Conservation (phyloP, 2,329 filamentous ascomycete genomes). For the Parascedosporium putredinis region DNA sequence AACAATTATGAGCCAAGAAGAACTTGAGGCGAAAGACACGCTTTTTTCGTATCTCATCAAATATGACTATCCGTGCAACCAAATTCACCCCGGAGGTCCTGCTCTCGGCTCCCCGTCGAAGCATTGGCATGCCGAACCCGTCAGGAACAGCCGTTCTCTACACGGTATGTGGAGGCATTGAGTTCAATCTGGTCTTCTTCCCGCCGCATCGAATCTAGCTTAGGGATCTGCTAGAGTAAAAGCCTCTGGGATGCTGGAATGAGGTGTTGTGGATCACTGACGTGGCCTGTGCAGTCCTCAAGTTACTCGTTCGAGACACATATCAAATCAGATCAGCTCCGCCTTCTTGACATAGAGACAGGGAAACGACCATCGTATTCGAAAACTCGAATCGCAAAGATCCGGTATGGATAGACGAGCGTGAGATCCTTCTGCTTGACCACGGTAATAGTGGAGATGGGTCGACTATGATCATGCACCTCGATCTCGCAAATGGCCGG, state of each 20-base stretch:
- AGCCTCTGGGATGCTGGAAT: no score
- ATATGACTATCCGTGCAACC: conserved; percentile 59
- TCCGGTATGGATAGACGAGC: conserved; percentile 65
- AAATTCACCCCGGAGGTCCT: conserved; percentile 71
- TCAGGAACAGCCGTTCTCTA: conserved; percentile 56
- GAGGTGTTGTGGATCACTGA: no score
- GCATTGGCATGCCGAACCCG: conserved; percentile 57
- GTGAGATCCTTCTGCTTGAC: conserved; percentile 43
- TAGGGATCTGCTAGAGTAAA: no score
- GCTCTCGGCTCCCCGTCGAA: conserved; percentile 64
- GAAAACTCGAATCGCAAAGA: conserved; percentile 57
- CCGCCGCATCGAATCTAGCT: no score
- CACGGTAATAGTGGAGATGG: conserved; percentile 36
- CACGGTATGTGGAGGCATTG: conserved; percentile 39
- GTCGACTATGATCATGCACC: conserved; percentile 34
- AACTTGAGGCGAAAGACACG: no score
- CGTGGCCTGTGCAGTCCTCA: conserved; percentile 51
- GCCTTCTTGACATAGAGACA: conserved; percentile 57
- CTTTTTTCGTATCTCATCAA: no score
- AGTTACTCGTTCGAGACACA: conserved; percentile 75
- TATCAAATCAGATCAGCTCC: conserved; percentile 55
- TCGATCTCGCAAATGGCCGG: conserved; percentile 13
- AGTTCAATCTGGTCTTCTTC: neutral
- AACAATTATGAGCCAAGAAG: no score
- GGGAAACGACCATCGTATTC: conserved; percentile 54